Conservation (phyloP, 164 flowering plant genomes). For the Santalum album region DNA sequence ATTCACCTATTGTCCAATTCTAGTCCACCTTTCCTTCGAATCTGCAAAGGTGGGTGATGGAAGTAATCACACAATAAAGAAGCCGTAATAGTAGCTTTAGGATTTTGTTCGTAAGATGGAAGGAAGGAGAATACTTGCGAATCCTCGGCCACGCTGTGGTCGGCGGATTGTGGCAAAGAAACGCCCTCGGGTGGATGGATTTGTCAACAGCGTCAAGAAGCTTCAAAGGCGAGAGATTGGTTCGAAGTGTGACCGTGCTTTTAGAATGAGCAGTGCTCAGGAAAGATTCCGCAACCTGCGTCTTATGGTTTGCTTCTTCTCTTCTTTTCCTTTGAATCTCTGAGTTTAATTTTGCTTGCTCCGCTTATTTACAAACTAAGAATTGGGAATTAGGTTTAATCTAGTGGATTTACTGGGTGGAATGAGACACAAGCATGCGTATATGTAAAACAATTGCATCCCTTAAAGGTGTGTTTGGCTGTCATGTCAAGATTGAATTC, state of each 20-base stretch:
- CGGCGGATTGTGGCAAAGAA: slow-evolving; percentile 72
- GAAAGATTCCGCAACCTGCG: slow-evolving; percentile 79
- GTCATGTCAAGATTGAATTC: too few relatives aligned
- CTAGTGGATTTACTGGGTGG: too few relatives aligned
- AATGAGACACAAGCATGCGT: too few relatives aligned
- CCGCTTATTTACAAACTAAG: not conserved
- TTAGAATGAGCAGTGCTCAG: slow-evolving; percentile 72
- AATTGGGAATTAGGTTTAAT: not conserved
- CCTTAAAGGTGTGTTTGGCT: too few relatives aligned
- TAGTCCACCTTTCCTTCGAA: too few relatives aligned
- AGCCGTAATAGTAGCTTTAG: too few relatives aligned
- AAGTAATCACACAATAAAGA: too few relatives aligned
- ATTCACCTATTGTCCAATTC: too few relatives aligned
- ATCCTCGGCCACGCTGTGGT: slow-evolving; percentile 71
- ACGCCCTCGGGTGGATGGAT: slow-evolving; percentile 58
- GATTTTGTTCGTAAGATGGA: slow-evolving; percentile 31
- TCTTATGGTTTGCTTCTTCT: slow-evolving; percentile 36
- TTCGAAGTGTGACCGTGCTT: slow-evolving; percentile 69
- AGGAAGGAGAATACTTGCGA: slow-evolving; percentile 63
- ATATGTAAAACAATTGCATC: too few relatives aligned
- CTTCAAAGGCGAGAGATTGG: slow-evolving; percentile 83
- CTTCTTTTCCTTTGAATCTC: not conserved
- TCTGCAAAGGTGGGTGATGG: too few relatives aligned
- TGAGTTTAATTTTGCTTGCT: not conserved
- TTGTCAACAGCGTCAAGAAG: slow-evolving; percentile 88